A percentile compares a stretch with the other conserved stretches of the same genome.
Evolutionary conservation across 257 asterid genomes (phyloP).

Genomic region (Solanum bulbocastanum): DNA sequence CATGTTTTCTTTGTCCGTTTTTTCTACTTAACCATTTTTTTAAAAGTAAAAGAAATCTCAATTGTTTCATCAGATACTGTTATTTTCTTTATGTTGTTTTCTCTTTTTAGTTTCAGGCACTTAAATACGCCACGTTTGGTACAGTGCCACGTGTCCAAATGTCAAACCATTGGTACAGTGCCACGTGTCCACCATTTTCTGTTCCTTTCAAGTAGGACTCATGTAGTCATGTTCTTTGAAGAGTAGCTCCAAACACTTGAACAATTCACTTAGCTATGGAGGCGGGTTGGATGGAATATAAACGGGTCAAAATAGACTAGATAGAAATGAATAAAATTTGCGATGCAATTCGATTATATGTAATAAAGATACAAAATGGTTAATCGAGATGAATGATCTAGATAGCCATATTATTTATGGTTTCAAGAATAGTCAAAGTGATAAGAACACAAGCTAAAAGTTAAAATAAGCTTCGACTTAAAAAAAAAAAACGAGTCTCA

Average conservation of each 20-base stretch:
- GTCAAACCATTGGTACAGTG: not conserved
- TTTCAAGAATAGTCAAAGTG: too few relatives aligned
- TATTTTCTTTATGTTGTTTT: not conserved
- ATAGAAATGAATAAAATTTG: too few relatives aligned
- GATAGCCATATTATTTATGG: too few relatives aligned
- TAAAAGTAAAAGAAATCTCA: not conserved
- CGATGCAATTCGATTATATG: too few relatives aligned
- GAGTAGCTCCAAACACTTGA: not conserved
- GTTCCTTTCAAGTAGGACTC: not conserved
- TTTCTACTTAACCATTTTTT: not conserved
- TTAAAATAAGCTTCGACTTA: too few relatives aligned
- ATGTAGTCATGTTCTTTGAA: not conserved
- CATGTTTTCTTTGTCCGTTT: not conserved
- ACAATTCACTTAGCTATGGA: not conserved
- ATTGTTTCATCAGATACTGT: not conserved
- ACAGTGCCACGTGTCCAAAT: not conserved
- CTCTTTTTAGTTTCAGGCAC: not conserved
- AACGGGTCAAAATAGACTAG: too few relatives aligned
- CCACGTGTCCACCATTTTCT: not conserved
- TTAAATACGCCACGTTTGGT: not conserved
- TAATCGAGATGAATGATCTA: too few relatives aligned
- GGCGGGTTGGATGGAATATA: too few relatives aligned
- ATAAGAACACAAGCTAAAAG: too few relatives aligned
- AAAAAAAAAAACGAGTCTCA: too few relatives aligned
- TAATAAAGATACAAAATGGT: too few relatives aligned